Conservation (phyloP, 2,329 filamentous ascomycete species). For the Boeremia exigua region DNA sequence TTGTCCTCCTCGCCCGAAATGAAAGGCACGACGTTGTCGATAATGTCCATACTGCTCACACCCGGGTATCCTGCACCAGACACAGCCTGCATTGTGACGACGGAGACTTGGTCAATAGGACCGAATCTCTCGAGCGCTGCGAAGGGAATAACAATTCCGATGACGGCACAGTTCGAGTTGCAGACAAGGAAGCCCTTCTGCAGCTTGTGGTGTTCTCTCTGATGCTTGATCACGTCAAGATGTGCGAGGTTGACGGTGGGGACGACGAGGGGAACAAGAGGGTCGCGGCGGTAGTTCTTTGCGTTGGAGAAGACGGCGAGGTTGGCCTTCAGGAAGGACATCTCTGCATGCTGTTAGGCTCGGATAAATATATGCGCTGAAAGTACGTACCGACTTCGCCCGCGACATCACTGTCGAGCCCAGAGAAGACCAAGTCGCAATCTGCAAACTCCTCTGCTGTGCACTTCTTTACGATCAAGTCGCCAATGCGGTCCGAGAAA, state of each 20-base stretch:
- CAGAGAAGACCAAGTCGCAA: slow-evolving; percentile 93
- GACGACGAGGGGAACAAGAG: slow-evolving; percentile 88
- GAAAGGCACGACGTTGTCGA: slow-evolving; percentile 95
- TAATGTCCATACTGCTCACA: slow-evolving; percentile 89
- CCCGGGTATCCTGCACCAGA: slow-evolving; percentile 91
- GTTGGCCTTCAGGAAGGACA: slow-evolving; percentile 86
- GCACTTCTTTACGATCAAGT: slow-evolving; percentile 86
- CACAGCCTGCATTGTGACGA: slow-evolving; percentile 94
- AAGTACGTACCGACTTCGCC: slow-evolving; percentile 77
- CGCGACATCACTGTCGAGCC: slow-evolving; percentile 89
- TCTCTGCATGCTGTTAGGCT: slow-evolving; percentile 59
- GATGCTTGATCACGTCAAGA: slow-evolving; percentile 86
- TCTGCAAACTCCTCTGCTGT: slow-evolving; percentile 80
- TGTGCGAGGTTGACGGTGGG: slow-evolving; percentile 93
- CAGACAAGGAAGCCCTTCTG: slow-evolving; percentile 91
- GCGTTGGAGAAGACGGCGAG: slow-evolving; percentile 96
- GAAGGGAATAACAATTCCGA: slow-evolving; percentile 93
- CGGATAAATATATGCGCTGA: no score
- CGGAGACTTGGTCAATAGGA: slow-evolving; percentile 74
- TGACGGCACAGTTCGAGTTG: slow-evolving; percentile 98
- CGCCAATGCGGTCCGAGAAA: slow-evolving; percentile 76
- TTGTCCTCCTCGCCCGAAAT: slow-evolving; percentile 96
- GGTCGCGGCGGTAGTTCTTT: slow-evolving; percentile 93
- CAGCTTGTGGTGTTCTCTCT: slow-evolving; percentile 74
- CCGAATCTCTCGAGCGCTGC: slow-evolving; percentile 87